Percentiles rank a stretch among this genome's conserved stretches.
Evolutionary conservation across 176 grass and related monocot species (phyloP).

Genomic region (Cymbopogon citratus): DNA sequence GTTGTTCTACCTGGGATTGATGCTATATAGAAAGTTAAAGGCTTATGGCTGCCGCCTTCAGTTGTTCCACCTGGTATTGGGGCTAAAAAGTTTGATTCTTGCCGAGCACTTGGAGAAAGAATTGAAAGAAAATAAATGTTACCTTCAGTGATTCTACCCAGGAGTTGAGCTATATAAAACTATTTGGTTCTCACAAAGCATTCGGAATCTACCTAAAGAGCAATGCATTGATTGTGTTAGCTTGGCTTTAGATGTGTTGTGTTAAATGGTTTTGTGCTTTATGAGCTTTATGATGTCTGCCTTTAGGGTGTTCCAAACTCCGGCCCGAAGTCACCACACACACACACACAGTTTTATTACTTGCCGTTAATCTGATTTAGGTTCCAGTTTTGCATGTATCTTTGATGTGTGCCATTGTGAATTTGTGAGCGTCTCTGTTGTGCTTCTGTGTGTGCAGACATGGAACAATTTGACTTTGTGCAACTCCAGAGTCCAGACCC

Average conservation of each 20-base stretch:
- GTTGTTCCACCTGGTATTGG: background rate
- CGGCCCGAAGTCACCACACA: too few relatives aligned
- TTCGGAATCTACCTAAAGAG: background rate
- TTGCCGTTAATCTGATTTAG: background rate
- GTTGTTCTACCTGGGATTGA: background rate
- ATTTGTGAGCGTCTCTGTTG: background rate
- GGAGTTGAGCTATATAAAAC: background rate
- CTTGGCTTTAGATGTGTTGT: background rate
- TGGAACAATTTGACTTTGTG: background rate
- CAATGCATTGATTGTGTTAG: background rate
- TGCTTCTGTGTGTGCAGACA: background rate
- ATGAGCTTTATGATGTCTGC: background rate
- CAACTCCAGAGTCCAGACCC: background rate
- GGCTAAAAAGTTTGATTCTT: constrained; percentile 7
- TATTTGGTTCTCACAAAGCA: background rate
- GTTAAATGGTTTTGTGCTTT: background rate
- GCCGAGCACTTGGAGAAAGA: background rate
- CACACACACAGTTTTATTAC: too few relatives aligned
- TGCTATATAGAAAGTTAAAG: background rate
- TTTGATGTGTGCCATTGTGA: background rate
- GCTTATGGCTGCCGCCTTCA: background rate
- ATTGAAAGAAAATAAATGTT: background rate
- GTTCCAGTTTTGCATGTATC: background rate
- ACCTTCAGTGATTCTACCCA: background rate
- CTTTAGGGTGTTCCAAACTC: background rate